Evolutionary conservation across 73 alveolate species (phyloP), one percentile per base, ranked within the genome.

Genomic region (Symbiodinium natans): DNA sequence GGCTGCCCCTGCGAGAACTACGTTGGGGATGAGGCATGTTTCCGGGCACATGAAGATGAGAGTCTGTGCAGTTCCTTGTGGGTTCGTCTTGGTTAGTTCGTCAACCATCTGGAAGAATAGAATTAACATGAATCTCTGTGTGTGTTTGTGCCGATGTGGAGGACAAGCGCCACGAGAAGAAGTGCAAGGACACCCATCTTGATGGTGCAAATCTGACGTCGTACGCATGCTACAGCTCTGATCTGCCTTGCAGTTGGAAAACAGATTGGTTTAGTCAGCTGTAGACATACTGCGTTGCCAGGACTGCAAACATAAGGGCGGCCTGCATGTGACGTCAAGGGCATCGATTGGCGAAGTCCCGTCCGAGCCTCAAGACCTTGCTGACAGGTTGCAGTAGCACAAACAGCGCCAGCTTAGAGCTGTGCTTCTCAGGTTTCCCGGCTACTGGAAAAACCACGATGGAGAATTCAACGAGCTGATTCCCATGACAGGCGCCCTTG

Each of bases 281-380:
- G n/a, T n/a, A n/a, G n/a, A n/a, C n/a, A n/a, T n/a, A n/a, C n/a
- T n/a, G 36, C 8, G 41, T 56, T 54, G 29, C 19, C 83, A 92
- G 98, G 98, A 43, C 38, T 92, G 98, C 90, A 92, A 92, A 46
- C 98, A 92, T 83, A 92, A 92, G 98, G 80, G 40, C 23, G 92
- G 90, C 48, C 40, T 92, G 74, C 98, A 92, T n/a, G 96, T 89
- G 40, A 41, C 75, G 92, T 9, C 80, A 63, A 92, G 83, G 40
- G 92, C 92, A 4, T 29, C 98, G 11, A 13, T 41, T 34, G 98
- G 82, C 0, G 98, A 92, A 92, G 90, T 92, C 31, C 98, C 98
- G 90, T 74, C 54, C 23, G 95, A 41, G 25, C 46, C 95, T 31
- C 13, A 36, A 56, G 29, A n/a, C 38, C 10, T 46, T 10, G 46